Percentiles rank a stretch among this genome's conserved stretches.
phyloP scores from a whole-genome alignment of 1,284 basidiomycete genomes.

The Vanrija pseudolonga region DNA sequence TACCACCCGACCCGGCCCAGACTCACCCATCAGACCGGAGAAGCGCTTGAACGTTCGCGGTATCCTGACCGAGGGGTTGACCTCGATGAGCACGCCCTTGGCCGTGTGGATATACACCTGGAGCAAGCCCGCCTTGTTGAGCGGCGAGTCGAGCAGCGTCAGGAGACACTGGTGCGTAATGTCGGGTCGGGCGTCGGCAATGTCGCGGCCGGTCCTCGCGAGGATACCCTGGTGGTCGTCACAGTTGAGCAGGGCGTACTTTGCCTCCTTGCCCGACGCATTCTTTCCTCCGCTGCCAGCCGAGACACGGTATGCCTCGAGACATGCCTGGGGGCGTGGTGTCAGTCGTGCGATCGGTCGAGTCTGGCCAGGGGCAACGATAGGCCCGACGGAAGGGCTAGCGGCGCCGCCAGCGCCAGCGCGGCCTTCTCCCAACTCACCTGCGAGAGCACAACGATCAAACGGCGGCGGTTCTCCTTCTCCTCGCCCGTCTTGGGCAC shows the following conservation, averaged over 20 bases:
- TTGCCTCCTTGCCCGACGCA: conserved; percentile 66
- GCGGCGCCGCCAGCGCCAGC: too few relatives aligned
- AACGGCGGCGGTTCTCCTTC: conserved; percentile 62
- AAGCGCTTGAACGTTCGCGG: conserved; percentile 98
- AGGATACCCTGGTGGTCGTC: conserved; percentile 99
- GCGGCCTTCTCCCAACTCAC: too few relatives aligned
- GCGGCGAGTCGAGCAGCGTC: conserved; percentile 92
- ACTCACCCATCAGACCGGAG: conserved; percentile 92
- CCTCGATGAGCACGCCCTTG: conserved; percentile 94
- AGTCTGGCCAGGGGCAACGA: background rate
- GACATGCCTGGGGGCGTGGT: conserved; percentile 66
- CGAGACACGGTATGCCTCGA: conserved; percentile 90
- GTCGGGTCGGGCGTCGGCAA: conserved; percentile 95
- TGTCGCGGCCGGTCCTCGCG: conserved; percentile 95
- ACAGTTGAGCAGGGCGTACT: conserved; percentile 96
- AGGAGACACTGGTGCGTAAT: conserved; percentile 99
- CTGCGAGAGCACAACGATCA: conserved; percentile 78
- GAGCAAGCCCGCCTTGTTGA: conserved; percentile 94
- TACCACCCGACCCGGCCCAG: background rate
- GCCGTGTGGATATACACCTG: conserved; percentile 99
- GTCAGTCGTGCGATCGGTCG: background rate
- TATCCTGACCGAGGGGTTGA: conserved; percentile 96
- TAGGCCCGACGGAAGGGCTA: background rate
- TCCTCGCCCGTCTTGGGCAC: conserved; percentile 61
- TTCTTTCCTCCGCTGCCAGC: conserved; percentile 53